Evolutionary conservation across 352 stramenopile species (phyloP), one percentile per base, ranked within the genome.

Genomic region (Globisporangium canariense): DNA sequence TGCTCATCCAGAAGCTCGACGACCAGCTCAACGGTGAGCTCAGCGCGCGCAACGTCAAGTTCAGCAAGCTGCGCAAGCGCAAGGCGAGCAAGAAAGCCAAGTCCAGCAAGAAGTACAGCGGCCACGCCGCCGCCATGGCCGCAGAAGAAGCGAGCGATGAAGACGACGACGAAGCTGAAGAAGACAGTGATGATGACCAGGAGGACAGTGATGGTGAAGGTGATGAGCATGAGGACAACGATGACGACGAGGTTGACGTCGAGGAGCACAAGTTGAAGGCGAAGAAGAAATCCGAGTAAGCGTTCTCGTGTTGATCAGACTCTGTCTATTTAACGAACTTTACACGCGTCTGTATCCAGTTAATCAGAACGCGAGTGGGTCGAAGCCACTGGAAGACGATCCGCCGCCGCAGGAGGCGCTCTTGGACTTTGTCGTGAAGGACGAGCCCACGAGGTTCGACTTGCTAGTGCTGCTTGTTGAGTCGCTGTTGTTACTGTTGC

Each of bases 1-100:
- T 93, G 52, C 64, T 93, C 66, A 58, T 83, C 32, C 76, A 86
- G 61, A 93, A 93, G 64, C 64, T 93, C 38, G 85, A 93, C 63
- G 82, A 93, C 65, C 75, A 81, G 20, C 52, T 90, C 40, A 93
- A 93, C 56, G 85, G 85, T 9, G 60, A 60, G 25, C 54, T 84
- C 38, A 93, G 85, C 60, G 73, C 76, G 32, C 76, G 73, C 40
- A 91, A 71, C 64, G 34, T 73, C 58, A 90, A 92, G 64, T 89
- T 93, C 54, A 69, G 75, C n/a, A 77, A 75, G 32, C 66, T 91
- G 45, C 74, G 83, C 34, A 84, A 84, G 43, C 87, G 87, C 65
- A 93, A 93, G 43, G 76, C 79, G 5, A 84, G 72, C 58, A 73
- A 79, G 50, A 67, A 71, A 34, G 71, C 76, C 46, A 90, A 88